Conservation (phyloP, 2,329 filamentous ascomycete genomes). For the Xylariaceae sp. region DNA sequence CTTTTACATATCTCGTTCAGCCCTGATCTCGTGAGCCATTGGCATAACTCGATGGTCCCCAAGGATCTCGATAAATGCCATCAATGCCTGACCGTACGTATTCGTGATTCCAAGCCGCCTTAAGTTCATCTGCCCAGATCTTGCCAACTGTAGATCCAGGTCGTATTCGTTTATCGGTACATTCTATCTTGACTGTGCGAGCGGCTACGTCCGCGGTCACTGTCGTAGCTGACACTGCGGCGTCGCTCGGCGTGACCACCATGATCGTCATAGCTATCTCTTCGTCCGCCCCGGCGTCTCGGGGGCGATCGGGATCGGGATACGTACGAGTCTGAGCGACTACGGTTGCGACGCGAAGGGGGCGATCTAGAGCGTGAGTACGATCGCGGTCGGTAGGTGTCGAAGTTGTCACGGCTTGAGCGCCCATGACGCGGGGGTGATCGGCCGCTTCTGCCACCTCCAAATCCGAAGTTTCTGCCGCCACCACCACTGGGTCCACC, state of each 20-base stretch:
- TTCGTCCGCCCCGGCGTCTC: constrained; percentile 31
- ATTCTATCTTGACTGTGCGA: constrained; percentile 38
- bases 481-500: constrained; percentile 36
- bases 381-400: constrained; percentile 58
- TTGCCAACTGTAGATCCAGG: background rate
- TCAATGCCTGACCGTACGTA: constrained; percentile 5
- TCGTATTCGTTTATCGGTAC: constrained; percentile 28
- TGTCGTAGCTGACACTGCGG: constrained; percentile 46
- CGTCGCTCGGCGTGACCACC: constrained; percentile 35
- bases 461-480: constrained; percentile 26
- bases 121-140: background rate
- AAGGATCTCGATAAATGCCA: constrained; percentile 2
- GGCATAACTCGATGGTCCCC: constrained; percentile 3
- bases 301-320: constrained; percentile 35
- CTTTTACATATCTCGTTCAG: background rate
- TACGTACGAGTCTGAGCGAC: constrained; percentile 30
- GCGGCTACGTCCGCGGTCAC: constrained; percentile 37
- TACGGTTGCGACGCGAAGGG: constrained; percentile 31
- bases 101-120: background rate
- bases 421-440: constrained; percentile 26
- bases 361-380: constrained; percentile 44
- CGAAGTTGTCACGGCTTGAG: constrained; percentile 36
- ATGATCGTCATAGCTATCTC: constrained; percentile 33
- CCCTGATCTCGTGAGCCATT: background rate
- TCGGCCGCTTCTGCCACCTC: constrained; percentile 30